These are phyloP conservation scores for Lignosus rhinocerotis DNA, from an alignment of 1,284 basidiomycete species.

Conservation along the genomic window DNA sequence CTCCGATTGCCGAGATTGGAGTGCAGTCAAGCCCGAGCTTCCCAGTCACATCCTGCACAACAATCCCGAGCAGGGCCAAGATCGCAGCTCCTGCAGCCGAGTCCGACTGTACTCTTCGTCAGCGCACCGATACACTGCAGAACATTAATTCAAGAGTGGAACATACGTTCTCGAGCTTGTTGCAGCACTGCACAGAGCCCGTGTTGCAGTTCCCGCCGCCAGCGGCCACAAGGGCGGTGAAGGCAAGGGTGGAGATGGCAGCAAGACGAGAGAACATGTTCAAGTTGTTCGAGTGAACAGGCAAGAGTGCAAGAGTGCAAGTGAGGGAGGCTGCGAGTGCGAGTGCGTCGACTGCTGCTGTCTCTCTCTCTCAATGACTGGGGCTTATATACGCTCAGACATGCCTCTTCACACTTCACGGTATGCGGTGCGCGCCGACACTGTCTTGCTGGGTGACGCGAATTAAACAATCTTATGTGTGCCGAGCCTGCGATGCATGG, in stretches of 20 bases:
- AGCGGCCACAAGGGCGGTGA: conserved; percentile 16
- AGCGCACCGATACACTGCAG: background rate
- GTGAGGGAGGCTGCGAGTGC: background rate
- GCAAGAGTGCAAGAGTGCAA: background rate
- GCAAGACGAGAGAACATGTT: conserved; percentile 14
- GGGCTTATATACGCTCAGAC: background rate
- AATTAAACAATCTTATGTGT: background rate
- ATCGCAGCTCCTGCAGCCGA: conserved; percentile 12
- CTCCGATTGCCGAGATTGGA: conserved; percentile 17
- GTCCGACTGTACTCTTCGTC: background rate
- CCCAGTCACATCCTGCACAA: conserved; percentile 9
- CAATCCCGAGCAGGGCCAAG: conserved; percentile 11
- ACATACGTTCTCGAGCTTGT: conserved; percentile 20
- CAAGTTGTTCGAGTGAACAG: background rate
- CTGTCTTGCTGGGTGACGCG: too few relatives aligned
- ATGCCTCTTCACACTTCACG: background rate
- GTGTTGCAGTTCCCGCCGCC: conserved; percentile 18
- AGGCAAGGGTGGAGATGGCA: conserved; percentile 6
- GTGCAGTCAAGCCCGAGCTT: conserved; percentile 19
- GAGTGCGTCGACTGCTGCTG: conserved; percentile 1
- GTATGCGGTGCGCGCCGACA: too few relatives aligned
- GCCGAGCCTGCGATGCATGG: too few relatives aligned
- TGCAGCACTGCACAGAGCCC: conserved; percentile 23
- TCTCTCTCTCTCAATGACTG: background rate
- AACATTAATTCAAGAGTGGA: too few relatives aligned